A percentile compares a stretch with the other conserved stretches of the same genome.
Conservation (phyloP, 495 filamentous ascomycete genomes). For the Talaromyces nanjingensis region DNA sequence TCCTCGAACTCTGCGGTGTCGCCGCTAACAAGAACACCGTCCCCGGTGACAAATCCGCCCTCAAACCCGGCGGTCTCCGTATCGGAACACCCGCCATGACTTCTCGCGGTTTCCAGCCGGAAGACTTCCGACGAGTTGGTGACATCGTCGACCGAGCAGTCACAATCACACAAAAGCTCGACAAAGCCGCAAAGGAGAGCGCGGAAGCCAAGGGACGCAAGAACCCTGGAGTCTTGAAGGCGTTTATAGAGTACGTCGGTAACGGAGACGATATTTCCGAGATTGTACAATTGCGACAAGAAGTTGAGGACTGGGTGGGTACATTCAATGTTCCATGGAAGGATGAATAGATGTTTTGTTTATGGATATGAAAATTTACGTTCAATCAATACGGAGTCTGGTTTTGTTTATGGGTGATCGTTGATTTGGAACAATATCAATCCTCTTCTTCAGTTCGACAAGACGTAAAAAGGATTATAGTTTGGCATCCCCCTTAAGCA, state of each 20-base stretch:
- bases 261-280: slow-evolving; percentile 78
- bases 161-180: slow-evolving; percentile 56
- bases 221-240: slow-evolving; percentile 71
- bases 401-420: neutral
- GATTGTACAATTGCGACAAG: slow-evolving; percentile 76
- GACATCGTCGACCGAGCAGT: slow-evolving; percentile 80
- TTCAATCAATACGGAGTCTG: neutral
- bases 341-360: slow-evolving; percentile 25
- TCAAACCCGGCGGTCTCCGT: slow-evolving; percentile 90
- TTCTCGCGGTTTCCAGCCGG: slow-evolving; percentile 83
- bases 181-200: slow-evolving; percentile 71
- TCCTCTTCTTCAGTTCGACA: neutral
- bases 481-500: slow-evolving; percentile 43
- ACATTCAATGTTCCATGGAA: slow-evolving; percentile 88
- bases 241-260: slow-evolving; percentile 76
- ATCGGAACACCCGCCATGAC: slow-evolving; percentile 98
- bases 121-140: slow-evolving; percentile 88
- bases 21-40: slow-evolving; percentile 99
- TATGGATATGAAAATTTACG: neutral
- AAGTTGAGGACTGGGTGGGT: slow-evolving; percentile 94
- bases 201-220: slow-evolving; percentile 69
- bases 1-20: slow-evolving; percentile 96
- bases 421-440: slow-evolving; percentile 4
- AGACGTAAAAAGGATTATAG: slow-evolving; percentile 16
- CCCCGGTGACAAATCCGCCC: slow-evolving; percentile 94